Base-by-base conservation (phyloP, 176 grass and related monocot genomes). In the Oryza brachyantha region DNA sequence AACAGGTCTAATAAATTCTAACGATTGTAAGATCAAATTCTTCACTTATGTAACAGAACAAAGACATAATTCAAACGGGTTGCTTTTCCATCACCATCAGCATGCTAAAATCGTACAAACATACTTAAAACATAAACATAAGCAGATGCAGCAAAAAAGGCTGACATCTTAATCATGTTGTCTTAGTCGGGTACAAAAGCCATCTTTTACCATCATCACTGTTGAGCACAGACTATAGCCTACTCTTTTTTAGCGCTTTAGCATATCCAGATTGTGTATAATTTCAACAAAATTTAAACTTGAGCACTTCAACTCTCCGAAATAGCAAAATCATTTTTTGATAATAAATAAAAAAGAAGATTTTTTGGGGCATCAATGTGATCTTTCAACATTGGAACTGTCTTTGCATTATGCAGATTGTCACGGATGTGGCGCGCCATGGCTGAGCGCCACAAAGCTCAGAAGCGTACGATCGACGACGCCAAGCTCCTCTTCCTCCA, bases 401-500 rank as follows among this genome's bases (percentile, higher is more conserved):
- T 69, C 5, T 0, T 75, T 57, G 13, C 72, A 39, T 60, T 34
- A 21, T 68, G 82, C 78, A 99, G 96, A 57, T 29, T 93, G 29
- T 93, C 88, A 6, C 87, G 88, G 78, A 95, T 99, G 96, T 95
- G 96, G 96, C 84, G 58, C 12, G 85, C 90, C 80, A 93, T 95
- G 86, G 90, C 90, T n/a, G 96, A 99, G 40, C 87, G 90, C 10
- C 92, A 99, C 83, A 80, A 85, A n/a, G 85, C 86, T 19, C 96
- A 99, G 66, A 94, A 93, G 57, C 86, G 86, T 10, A 88, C 88
- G 7, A 91, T 95, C 35, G 92, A 99, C 19, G 90, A 91, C 46
- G 59, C 96, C 50, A 99, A 99, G 76, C 81, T 87, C 39, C 92
- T 93, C 87, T 89, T 99, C 81, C 66, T 86, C 81, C 58, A 90